Conservation (phyloP, 1,139 yeast species). For the Kodamaea derodonti region DNA sequence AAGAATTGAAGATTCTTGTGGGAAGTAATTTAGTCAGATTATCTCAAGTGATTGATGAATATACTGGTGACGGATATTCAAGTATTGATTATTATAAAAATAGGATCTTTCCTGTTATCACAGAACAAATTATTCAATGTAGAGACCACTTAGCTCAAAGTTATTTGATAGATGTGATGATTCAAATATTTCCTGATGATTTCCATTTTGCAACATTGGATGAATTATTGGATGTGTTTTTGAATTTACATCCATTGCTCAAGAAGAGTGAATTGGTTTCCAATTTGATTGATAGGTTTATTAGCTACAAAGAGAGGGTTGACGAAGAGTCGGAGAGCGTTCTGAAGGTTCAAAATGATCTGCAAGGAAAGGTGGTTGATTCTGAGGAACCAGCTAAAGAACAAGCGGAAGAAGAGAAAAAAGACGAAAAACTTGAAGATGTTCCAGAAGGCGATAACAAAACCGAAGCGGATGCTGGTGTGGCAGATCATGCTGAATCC, state of each 20-base stretch:
- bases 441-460: neutral
- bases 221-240: conserved; percentile 60
- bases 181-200: conserved; percentile 92
- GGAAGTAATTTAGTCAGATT: conserved; percentile 89
- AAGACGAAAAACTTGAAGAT: neutral
- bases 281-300: conserved; percentile 70
- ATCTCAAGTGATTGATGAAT: conserved; percentile 79
- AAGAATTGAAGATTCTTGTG: conserved; percentile 84
- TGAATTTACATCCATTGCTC: conserved; percentile 63
- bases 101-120: conserved; percentile 68
- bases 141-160: conserved; percentile 89
- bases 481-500: neutral
- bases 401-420: conserved; percentile 6
- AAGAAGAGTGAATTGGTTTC: conserved; percentile 63
- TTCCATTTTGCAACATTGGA: conserved; percentile 79
- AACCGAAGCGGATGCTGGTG: neutral
- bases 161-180: conserved; percentile 81
- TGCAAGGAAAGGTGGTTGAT: conserved; percentile 21
- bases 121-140: conserved; percentile 92
- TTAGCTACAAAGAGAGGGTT: conserved; percentile 37
- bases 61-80: conserved; percentile 28
- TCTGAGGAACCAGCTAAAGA: conserved; percentile 17
- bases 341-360: too few species aligned
- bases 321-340: conserved; percentile 9
- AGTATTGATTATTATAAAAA: conserved; percentile 51